phyloP scores from a whole-genome alignment of 768 basidiomycete species.

The Paxillus involutus region DNA sequence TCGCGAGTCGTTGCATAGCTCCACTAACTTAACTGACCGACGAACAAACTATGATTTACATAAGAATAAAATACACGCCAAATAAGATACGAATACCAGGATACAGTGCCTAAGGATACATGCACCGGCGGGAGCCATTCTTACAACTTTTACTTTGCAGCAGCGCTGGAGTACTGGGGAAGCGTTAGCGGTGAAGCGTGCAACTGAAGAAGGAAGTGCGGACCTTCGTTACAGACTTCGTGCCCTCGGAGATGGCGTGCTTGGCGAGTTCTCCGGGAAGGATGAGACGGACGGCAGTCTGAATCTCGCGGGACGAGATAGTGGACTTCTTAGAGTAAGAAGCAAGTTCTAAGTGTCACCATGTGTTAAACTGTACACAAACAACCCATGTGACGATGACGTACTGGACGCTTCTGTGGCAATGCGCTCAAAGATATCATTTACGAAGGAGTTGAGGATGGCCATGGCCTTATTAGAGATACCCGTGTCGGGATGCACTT shows the following conservation, averaged over 20 bases:
- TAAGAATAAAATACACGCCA: slow-evolving; percentile 12
- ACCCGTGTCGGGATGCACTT: slow-evolving; percentile 98
- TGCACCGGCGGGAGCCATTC: not conserved
- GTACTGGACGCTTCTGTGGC: slow-evolving; percentile 86
- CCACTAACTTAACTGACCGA: too few relatives aligned
- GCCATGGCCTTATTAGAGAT: slow-evolving; percentile 99
- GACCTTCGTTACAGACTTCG: slow-evolving; percentile 87
- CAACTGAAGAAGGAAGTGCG: slow-evolving; percentile 16
- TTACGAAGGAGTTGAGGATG: slow-evolving; percentile 94
- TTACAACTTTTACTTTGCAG: slow-evolving; percentile 51
- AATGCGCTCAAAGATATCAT: slow-evolving; percentile 94
- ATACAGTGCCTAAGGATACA: slow-evolving; percentile 30
- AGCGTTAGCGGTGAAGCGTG: slow-evolving; percentile 8
- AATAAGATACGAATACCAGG: slow-evolving; percentile 21
- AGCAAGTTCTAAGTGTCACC: slow-evolving; percentile 71
- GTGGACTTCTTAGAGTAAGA: slow-evolving; percentile 98
- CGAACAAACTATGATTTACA: not conserved
- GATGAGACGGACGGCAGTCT: slow-evolving; percentile 95
- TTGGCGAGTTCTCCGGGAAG: slow-evolving; percentile 95
- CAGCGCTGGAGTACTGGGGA: slow-evolving; percentile 67
- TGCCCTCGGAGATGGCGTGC: slow-evolving; percentile 74
- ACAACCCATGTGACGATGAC: slow-evolving; percentile 27
- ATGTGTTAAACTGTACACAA: not conserved
- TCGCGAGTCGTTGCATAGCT: too few relatives aligned
- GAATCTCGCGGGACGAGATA: slow-evolving; percentile 97